Conservation (phyloP, 768 basidiomycete species). For the Lentinula edodes region DNA sequence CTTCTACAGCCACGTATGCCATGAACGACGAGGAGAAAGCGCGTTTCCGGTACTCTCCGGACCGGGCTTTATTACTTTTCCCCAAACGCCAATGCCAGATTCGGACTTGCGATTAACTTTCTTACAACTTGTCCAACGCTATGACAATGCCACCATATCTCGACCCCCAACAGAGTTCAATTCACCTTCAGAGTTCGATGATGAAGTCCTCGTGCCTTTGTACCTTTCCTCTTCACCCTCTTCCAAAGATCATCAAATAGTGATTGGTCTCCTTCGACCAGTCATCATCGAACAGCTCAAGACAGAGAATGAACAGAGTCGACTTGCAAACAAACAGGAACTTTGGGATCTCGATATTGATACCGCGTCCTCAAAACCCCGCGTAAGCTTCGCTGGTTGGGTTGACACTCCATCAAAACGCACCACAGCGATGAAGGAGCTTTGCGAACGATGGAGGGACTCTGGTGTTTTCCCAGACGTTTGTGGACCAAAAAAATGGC, state of each 20-base stretch:
- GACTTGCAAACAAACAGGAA: slow-evolving; percentile 21
- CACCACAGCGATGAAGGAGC: slow-evolving; percentile 52
- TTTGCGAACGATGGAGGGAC: slow-evolving; percentile 77
- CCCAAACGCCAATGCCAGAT: not conserved
- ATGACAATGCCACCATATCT: slow-evolving; percentile 62
- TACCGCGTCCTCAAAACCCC: not conserved
- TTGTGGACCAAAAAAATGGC: slow-evolving; percentile 78
- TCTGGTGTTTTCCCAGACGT: slow-evolving; percentile 52
- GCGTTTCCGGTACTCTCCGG: not conserved
- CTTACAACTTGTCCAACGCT: slow-evolving; percentile 59
- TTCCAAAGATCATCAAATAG: slow-evolving; percentile 31
- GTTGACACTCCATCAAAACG: slow-evolving; percentile 51
- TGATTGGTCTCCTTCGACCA: slow-evolving; percentile 59
- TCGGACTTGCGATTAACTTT: slow-evolving; percentile 31
- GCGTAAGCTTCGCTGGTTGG: slow-evolving; percentile 45
- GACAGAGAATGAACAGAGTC: slow-evolving; percentile 39
- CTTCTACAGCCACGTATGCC: slow-evolving; percentile 14
- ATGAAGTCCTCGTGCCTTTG: slow-evolving; percentile 50
- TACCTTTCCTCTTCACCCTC: slow-evolving; percentile 41
- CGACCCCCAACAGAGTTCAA: slow-evolving; percentile 23
- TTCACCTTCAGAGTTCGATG: slow-evolving; percentile 17
- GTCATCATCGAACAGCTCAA: slow-evolving; percentile 48
- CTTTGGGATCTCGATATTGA: slow-evolving; percentile 32
- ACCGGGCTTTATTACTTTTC: not conserved
- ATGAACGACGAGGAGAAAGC: slow-evolving; percentile 24